phyloP scores from a whole-genome alignment of 148 eudicot species.

The Rhododendron simsii region DNA sequence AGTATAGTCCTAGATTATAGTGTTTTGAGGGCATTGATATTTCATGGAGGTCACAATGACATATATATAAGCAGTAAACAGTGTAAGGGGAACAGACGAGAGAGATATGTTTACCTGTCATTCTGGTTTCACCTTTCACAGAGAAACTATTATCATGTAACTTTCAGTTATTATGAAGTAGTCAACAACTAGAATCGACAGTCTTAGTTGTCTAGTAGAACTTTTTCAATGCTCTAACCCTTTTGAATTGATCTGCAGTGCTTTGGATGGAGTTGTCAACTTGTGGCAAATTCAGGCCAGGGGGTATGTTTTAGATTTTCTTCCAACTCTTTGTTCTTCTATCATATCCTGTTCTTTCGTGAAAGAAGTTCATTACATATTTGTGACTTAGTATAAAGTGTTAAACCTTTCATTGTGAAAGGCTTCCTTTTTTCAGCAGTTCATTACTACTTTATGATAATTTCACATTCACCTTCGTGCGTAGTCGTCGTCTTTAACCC shows the following conservation, averaged over 20 bases:
- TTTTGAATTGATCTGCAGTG: conserved; percentile 45
- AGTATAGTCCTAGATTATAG: not conserved
- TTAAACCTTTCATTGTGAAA: not conserved
- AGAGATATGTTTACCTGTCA: not conserved
- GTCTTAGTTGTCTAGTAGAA: not conserved
- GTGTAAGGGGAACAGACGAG: not conserved
- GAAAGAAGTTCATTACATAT: not conserved
- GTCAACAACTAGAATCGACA: not conserved
- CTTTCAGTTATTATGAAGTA: conserved; percentile 4
- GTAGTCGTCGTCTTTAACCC: not conserved
- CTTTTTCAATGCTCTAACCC: not conserved
- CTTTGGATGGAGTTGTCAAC: conserved; percentile 87
- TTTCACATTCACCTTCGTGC: not conserved
- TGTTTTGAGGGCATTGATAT: not conserved
- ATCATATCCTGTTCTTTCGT: not conserved
- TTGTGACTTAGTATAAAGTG: not conserved
- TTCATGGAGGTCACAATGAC: not conserved
- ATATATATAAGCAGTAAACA: not conserved
- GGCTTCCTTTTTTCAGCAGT: not conserved
- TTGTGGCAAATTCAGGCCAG: conserved; percentile 83
- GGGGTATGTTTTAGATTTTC: conserved; percentile 47
- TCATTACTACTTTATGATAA: not conserved
- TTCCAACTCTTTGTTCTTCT: conserved; percentile 1
- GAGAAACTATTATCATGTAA: not conserved
- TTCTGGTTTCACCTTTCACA: conserved; percentile 2